Conservation (phyloP, 2,329 filamentous ascomycete species). For the Epichloe baconii region DNA sequence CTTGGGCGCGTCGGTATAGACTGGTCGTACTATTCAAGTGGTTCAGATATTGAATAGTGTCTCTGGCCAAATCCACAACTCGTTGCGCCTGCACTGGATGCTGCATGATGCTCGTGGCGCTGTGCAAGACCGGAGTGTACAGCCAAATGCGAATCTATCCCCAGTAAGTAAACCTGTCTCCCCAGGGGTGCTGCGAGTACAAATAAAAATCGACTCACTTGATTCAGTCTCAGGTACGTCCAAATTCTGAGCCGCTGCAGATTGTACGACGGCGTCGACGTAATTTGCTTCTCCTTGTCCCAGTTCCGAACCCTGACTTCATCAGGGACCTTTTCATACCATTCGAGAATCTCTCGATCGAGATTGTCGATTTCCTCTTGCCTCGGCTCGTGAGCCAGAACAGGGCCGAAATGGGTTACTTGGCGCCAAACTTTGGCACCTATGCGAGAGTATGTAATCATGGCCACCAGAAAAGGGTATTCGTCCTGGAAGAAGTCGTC, state of each 20-base stretch:
- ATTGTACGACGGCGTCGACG: conserved; percentile 46
- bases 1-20: conserved; percentile 58
- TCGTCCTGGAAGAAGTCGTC: conserved; percentile 25
- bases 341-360: conserved; percentile 73
- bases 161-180: background rate
- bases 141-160: conserved; percentile 65
- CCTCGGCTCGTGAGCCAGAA: conserved; percentile 49
- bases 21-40: conserved; percentile 60
- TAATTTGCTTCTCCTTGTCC: conserved; percentile 38
- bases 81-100: conserved; percentile 62
- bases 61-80: conserved; percentile 61
- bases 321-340: conserved; percentile 66
- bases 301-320: conserved; percentile 47
- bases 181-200: too few relatives aligned
- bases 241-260: conserved; percentile 66
- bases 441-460: conserved; percentile 74
- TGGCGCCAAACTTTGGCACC: conserved; percentile 79
- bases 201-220: conserved; percentile 27
- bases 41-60: conserved; percentile 59
- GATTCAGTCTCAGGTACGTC: conserved; percentile 76
- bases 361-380: conserved; percentile 66
- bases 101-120: conserved; percentile 66
- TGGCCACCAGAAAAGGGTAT: conserved; percentile 62
- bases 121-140: conserved; percentile 77
- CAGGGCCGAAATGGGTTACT: conserved; percentile 53